Evolutionary conservation across 2,329 filamentous ascomycete genomes (phyloP).

Genomic region (Huntiella savannae): DNA sequence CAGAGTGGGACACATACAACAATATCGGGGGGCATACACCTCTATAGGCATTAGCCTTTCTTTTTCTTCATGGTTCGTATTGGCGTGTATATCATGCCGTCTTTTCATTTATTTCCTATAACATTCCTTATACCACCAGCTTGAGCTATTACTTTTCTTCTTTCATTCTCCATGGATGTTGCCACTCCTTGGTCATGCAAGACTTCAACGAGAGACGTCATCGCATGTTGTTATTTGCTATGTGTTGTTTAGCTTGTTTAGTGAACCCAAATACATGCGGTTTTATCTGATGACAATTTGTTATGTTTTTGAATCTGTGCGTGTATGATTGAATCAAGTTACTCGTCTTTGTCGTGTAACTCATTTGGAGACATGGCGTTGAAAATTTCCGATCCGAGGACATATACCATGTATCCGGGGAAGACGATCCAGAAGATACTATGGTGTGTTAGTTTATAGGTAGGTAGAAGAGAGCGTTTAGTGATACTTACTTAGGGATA

Average conservation of each 20-base stretch:
- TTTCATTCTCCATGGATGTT: no score
- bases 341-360: no score
- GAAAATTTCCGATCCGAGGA: slow-evolving; percentile 30
- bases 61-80: slow-evolving; percentile 8
- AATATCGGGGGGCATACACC: slow-evolving; percentile 22
- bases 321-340: no score
- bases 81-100: background rate
- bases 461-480: background rate
- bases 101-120: background rate
- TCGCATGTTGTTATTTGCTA: no score
- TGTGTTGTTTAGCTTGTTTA: no score
- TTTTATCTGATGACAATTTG: no score
- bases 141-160: no score
- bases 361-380: slow-evolving; percentile 19
- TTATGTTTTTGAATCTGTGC: no score
- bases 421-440: slow-evolving; percentile 38
- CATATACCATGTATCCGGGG: slow-evolving; percentile 31
- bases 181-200: no score
- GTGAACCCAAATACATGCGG: no score
- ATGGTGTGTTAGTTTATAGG: background rate
- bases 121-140: no score
- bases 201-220: no score
- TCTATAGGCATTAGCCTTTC: background rate
- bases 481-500: slow-evolving; percentile 33
- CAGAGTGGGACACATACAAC: slow-evolving; percentile 28